Conservation (phyloP, 306 rosid species). For the Oxytropis ochrocephala region DNA sequence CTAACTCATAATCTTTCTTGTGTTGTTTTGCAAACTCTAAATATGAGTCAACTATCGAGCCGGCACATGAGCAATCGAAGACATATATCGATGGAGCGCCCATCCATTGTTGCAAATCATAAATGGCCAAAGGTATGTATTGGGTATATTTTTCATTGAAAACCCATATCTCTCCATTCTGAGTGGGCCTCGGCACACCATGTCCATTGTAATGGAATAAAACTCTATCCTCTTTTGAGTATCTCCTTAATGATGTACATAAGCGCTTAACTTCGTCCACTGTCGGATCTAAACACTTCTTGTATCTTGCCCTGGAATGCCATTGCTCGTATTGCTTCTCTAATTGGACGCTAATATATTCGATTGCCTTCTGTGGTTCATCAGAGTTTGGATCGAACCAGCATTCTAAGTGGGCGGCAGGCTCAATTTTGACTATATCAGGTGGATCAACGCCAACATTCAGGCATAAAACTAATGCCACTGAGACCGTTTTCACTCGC, state of each 20-base stretch:
- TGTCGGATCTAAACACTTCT: slow-evolving; percentile 88
- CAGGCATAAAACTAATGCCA: slow-evolving; percentile 91
- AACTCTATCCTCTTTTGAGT: slow-evolving; percentile 88
- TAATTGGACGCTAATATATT: too few species aligned
- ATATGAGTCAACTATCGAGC: too few species aligned
- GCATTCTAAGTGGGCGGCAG: slow-evolving; percentile 99
- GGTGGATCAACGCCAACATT: slow-evolving; percentile 98
- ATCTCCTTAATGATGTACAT: slow-evolving; percentile 74
- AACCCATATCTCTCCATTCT: slow-evolving; percentile 97
- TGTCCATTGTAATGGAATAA: slow-evolving; percentile 97
- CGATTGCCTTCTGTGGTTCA: too few species aligned
- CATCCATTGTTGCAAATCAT: too few species aligned
- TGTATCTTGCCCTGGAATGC: slow-evolving; percentile 63
- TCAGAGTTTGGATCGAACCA: slow-evolving; percentile 80
- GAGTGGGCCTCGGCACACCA: slow-evolving; percentile 96
- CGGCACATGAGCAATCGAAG: too few species aligned
- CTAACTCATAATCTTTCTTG: too few species aligned
- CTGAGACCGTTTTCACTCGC: slow-evolving; percentile 99
- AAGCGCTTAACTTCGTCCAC: slow-evolving; percentile 97
- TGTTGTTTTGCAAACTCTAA: too few species aligned
- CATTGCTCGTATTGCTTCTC: too few species aligned
- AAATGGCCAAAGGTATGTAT: too few species aligned
- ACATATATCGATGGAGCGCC: too few species aligned
- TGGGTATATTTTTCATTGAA: too few species aligned
- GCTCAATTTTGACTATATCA: slow-evolving; percentile 94